These are phyloP conservation scores for Endotrypanum monterogeii DNA, from an alignment of 208 protist species.

Conservation along the genomic window DNA sequence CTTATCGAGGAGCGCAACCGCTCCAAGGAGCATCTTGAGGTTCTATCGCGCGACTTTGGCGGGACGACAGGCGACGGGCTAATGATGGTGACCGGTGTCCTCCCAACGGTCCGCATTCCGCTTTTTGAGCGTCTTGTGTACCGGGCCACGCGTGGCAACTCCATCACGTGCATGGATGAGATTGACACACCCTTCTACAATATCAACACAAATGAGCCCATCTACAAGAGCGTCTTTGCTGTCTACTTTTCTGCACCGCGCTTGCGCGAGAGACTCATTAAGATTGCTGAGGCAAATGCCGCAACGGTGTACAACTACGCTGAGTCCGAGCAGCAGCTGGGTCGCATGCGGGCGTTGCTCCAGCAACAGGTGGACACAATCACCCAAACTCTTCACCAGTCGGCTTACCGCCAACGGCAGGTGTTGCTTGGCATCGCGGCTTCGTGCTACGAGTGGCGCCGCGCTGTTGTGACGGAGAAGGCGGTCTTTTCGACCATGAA, in stretches of 20 bases:
- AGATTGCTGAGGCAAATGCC: constrained; percentile 96
- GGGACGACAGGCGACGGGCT: constrained; percentile 60
- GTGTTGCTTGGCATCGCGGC: constrained; percentile 79
- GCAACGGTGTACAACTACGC: constrained; percentile 95
- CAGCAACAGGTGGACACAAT: constrained; percentile 76
- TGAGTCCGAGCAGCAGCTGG: constrained; percentile 80
- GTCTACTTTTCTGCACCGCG: constrained; percentile 97
- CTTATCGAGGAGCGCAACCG: constrained; percentile 84
- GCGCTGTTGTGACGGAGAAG: constrained; percentile 94
- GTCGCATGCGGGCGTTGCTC: constrained; percentile 63
- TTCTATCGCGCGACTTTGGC: constrained; percentile 76
- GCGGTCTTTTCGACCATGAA: constrained; percentile 97
- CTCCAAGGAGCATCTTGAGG: constrained; percentile 80
- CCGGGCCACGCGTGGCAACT: constrained; percentile 96
- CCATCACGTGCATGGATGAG: constrained; percentile 87
- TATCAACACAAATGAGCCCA: constrained; percentile 62
- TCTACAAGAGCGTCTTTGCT: constrained; percentile 96
- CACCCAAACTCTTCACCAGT: constrained; percentile 75
- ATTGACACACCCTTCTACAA: constrained; percentile 94
- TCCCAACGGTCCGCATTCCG: constrained; percentile 85
- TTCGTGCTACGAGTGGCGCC: constrained; percentile 87
- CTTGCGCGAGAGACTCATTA: constrained; percentile 90
- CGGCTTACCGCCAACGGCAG: constrained; percentile 61
- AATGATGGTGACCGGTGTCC: constrained; percentile 94
- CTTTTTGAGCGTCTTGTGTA: constrained; percentile 95